phyloP scores from a whole-genome alignment of 148 eudicot species.

The Dysphania ambrosioides region DNA sequence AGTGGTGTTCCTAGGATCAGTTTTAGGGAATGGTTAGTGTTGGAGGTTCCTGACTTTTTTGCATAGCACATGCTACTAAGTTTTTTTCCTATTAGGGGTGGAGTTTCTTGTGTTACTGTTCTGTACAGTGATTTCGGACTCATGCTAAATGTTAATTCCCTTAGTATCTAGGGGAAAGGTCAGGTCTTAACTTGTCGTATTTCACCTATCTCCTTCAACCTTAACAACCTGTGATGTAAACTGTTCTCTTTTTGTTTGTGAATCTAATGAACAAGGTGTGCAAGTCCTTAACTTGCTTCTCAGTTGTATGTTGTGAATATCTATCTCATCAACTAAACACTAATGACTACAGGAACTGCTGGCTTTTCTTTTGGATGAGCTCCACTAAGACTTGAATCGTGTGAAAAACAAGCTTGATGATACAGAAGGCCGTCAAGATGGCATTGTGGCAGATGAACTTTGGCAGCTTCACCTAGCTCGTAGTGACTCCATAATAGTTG shows the following conservation, averaged over 20 bases:
- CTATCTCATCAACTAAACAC: background rate
- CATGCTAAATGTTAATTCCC: background rate
- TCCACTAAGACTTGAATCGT: slow-evolving; percentile 90
- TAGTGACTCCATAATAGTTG: slow-evolving; percentile 77
- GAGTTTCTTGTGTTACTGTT: too few relatives aligned
- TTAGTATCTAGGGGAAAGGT: background rate
- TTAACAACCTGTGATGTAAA: background rate
- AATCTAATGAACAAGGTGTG: background rate
- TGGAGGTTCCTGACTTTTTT: too few relatives aligned
- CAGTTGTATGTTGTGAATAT: background rate
- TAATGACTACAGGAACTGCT: slow-evolving; percentile 60
- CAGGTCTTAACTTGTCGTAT: background rate
- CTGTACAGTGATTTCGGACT: background rate
- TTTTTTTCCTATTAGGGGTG: too few relatives aligned
- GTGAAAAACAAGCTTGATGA: slow-evolving; percentile 58
- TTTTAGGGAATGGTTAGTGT: too few relatives aligned
- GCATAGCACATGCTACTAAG: too few relatives aligned
- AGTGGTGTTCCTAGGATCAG: too few relatives aligned
- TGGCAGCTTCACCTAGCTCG: slow-evolving; percentile 78
- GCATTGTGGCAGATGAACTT: slow-evolving; percentile 69
- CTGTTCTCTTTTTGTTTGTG: background rate
- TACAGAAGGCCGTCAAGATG: slow-evolving; percentile 53
- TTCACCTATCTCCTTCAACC: background rate
- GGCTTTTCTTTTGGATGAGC: slow-evolving; percentile 83
- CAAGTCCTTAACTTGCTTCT: background rate